Evolutionary conservation across 495 filamentous ascomycete species (phyloP).

Genomic region (Pyronema omphalodes): DNA sequence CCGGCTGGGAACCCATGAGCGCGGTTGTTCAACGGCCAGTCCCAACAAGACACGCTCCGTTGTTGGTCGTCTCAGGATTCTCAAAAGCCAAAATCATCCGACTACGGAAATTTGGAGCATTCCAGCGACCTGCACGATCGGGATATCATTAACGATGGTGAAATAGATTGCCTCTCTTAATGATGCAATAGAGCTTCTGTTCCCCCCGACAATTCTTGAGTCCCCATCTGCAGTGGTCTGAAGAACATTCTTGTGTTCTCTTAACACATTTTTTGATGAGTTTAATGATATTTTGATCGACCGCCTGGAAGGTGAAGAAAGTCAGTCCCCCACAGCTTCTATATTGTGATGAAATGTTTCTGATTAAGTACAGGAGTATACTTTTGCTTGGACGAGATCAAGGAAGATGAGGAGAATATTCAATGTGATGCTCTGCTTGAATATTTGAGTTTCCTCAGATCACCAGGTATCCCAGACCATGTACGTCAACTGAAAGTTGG

Average conservation of each 20-base stretch:
- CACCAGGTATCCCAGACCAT: neutral
- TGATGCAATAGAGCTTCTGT: neutral
- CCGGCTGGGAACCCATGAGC: too few species aligned
- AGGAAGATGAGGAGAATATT: neutral
- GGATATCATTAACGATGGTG: neutral
- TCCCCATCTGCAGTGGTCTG: neutral
- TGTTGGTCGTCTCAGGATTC: too few species aligned
- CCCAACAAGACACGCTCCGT: too few species aligned
- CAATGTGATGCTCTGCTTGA: neutral
- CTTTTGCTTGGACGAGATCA: neutral
- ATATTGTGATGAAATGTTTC: neutral
- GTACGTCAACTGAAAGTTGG: neutral
- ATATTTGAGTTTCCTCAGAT: neutral
- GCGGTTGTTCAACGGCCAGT: too few species aligned
- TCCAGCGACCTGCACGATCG: too few species aligned
- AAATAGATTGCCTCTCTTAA: neutral
- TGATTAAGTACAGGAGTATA: neutral
- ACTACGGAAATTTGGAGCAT: too few species aligned
- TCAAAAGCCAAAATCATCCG: too few species aligned
- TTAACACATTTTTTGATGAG: slow-evolving; percentile 7
- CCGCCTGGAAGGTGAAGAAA: neutral
- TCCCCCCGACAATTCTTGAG: neutral
- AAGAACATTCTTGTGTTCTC: neutral
- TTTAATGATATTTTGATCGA: slow-evolving; percentile 2
- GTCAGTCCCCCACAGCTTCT: neutral